A percentile compares a stretch with the other conserved stretches of the same genome.
Evolutionary conservation across 495 filamentous ascomycete genomes (phyloP).

Genomic region (Diplogelasinospora grovesii): DNA sequence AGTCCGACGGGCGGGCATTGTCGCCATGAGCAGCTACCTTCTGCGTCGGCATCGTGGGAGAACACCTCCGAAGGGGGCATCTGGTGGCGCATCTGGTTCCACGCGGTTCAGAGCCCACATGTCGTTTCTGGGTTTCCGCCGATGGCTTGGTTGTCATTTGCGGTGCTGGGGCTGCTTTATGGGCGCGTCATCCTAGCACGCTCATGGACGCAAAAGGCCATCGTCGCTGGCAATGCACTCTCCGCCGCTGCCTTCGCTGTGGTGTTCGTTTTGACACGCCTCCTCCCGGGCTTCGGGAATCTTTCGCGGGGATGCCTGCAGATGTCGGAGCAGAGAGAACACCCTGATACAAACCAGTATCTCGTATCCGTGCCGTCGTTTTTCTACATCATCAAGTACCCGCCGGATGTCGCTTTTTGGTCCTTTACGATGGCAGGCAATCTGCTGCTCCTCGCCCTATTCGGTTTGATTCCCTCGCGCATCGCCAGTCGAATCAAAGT

Average conservation of each 20-base stretch:
- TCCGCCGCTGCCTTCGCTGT: slow-evolving; percentile 12
- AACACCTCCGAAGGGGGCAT: slow-evolving; percentile 6
- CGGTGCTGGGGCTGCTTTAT: slow-evolving; percentile 29
- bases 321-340: slow-evolving; percentile 20
- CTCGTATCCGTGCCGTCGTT: slow-evolving; percentile 23
- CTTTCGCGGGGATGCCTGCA: slow-evolving; percentile 28
- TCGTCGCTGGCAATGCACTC: slow-evolving; percentile 16
- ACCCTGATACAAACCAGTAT: slow-evolving; percentile 20
- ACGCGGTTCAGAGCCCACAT: slow-evolving; percentile 1
- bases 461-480: slow-evolving; percentile 15
- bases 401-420: slow-evolving; percentile 30
- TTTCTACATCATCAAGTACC: slow-evolving; percentile 33
- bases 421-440: slow-evolving; percentile 27
- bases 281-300: slow-evolving; percentile 26
- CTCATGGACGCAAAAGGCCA: slow-evolving; percentile 15
- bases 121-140: slow-evolving; percentile 27
- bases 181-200: slow-evolving; percentile 26
- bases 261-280: slow-evolving; percentile 19
- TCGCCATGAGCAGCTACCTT: slow-evolving; percentile 1
- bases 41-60: too few relatives aligned
- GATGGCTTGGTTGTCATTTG: slow-evolving; percentile 29
- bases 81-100: slow-evolving; percentile 24
- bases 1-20: slow-evolving; percentile 25
- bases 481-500: slow-evolving; percentile 13
- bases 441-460: slow-evolving; percentile 22